These are phyloP conservation scores for Aspergillus eucalypticola DNA, from an alignment of 2,329 filamentous ascomycete genomes.

Conservation along the genomic window DNA sequence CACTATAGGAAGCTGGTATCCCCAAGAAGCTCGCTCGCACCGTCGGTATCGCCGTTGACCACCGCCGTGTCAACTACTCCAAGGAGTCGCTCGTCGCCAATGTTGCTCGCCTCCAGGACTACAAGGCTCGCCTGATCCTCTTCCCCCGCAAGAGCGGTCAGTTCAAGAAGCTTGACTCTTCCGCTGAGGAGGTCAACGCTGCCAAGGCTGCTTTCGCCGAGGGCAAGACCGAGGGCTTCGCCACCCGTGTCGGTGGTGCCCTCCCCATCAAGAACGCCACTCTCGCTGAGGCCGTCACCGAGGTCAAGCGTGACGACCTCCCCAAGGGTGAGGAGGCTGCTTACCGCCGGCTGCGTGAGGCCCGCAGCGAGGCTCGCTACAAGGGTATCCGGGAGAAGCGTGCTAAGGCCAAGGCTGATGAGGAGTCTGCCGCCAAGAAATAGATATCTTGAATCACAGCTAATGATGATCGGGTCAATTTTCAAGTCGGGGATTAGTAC, in stretches of 20 bases:
- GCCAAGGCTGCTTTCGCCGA: slow-evolving; percentile 58
- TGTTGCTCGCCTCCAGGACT: slow-evolving; percentile 96
- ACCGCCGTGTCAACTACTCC: slow-evolving; percentile 94
- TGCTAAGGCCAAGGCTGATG: slow-evolving; percentile 75
- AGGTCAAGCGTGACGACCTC: slow-evolving; percentile 81
- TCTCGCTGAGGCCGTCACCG: slow-evolving; percentile 61
- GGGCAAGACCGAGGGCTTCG: slow-evolving; percentile 54
- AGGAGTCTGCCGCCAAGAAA: slow-evolving; percentile 59
- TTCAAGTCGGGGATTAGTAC: slow-evolving; percentile 37
- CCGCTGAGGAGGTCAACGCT: slow-evolving; percentile 77
- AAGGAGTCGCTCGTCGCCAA: slow-evolving; percentile 94
- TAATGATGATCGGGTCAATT: slow-evolving; percentile 45
- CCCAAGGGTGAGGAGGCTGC: slow-evolving; percentile 80
- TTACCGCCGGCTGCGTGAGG: slow-evolving; percentile 80
- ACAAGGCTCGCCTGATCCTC: slow-evolving; percentile 93
- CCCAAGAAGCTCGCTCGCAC: slow-evolving; percentile 91
- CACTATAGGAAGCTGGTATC: slow-evolving; percentile 81
- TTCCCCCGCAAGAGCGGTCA: slow-evolving; percentile 95
- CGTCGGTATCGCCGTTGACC: slow-evolving; percentile 95
- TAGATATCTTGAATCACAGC: slow-evolving; percentile 43
- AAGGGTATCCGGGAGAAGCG: slow-evolving; percentile 90
- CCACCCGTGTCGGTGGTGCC: slow-evolving; percentile 56
- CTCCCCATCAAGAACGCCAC: slow-evolving; percentile 72
- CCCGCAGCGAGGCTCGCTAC: slow-evolving; percentile 79
- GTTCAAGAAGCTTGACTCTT: slow-evolving; percentile 87